Evolutionary conservation across 1,284 basidiomycete species (phyloP).

Genomic region (Irpex rosettiformis): DNA sequence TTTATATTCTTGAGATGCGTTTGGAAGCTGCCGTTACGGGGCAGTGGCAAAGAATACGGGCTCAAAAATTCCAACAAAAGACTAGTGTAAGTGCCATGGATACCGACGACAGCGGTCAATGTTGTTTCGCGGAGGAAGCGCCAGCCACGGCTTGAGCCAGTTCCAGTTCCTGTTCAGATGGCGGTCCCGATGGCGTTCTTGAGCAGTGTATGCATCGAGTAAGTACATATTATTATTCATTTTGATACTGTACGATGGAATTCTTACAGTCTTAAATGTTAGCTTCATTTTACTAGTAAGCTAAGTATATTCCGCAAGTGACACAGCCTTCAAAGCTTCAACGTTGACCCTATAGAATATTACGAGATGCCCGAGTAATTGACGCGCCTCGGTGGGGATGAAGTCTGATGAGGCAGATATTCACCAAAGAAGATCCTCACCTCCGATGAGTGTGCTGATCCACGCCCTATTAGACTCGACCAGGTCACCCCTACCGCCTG

Average conservation of each 20-base stretch:
- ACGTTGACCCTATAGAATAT: no score
- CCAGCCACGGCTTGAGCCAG: background rate
- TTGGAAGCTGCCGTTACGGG: no score
- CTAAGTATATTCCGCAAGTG: no score
- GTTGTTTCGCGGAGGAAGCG: background rate
- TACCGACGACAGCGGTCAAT: background rate
- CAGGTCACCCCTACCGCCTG: slow-evolving; percentile 16
- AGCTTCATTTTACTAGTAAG: no score
- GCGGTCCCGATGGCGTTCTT: no score
- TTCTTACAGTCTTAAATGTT: no score
- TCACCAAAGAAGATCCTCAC: background rate
- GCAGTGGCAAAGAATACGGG: background rate
- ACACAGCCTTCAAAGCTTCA: no score
- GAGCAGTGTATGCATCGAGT: no score
- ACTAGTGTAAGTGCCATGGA: background rate
- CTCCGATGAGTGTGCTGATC: background rate
- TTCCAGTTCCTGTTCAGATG: no score
- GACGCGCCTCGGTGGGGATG: background rate
- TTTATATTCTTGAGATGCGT: no score
- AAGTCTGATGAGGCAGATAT: background rate
- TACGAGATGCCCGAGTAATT: background rate
- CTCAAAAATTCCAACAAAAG: background rate
- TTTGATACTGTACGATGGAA: no score
- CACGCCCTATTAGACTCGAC: slow-evolving; percentile 10
- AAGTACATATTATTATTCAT: no score